Evolutionary conservation across 768 basidiomycete species (phyloP).

Genomic region (Leucocoprinus birnbaumii): DNA sequence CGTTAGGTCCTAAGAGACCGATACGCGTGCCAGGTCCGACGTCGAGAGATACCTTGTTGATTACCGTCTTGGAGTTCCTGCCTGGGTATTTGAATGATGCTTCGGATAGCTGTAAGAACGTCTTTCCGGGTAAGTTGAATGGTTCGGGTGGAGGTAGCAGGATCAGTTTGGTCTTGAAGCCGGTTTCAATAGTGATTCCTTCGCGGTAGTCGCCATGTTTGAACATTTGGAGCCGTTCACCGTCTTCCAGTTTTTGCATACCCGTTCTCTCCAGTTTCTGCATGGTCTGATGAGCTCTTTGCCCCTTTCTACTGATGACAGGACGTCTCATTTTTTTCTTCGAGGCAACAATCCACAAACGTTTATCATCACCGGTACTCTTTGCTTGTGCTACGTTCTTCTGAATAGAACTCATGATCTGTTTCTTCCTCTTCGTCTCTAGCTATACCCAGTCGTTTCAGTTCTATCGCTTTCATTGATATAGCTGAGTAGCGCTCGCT

Average conservation of each 20-base stretch:
- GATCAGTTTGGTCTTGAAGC: conserved; percentile 30
- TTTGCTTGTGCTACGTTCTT: conserved; percentile 48
- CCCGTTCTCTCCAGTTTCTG: conserved; percentile 31
- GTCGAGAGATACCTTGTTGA: conserved; percentile 27
- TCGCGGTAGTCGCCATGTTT: conserved; percentile 27
- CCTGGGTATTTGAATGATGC: conserved; percentile 27
- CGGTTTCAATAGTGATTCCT: conserved; percentile 32
- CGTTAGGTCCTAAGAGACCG: conserved; percentile 37
- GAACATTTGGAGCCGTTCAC: conserved; percentile 27
- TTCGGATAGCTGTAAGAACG: conserved; percentile 30
- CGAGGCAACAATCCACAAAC: conserved; percentile 45
- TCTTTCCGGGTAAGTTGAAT: conserved; percentile 26
- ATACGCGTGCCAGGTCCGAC: conserved; percentile 26
- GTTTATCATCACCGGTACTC: conserved; percentile 61
- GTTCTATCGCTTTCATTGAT: too few species aligned
- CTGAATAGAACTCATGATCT: conserved; percentile 54
- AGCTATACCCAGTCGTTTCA: conserved; percentile 17
- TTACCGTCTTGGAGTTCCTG: conserved; percentile 19
- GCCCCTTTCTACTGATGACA: not conserved
- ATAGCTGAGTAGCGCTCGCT: conserved; percentile 11
- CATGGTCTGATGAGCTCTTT: not conserved
- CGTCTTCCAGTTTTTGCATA: conserved; percentile 29
- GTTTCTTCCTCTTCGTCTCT: conserved; percentile 33
- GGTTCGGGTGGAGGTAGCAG: conserved; percentile 27
- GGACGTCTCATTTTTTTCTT: conserved; percentile 40